Percentiles rank a stretch among this genome's conserved stretches.
These are phyloP conservation scores for Hypoxylon sp. DNA, from an alignment of 2,329 filamentous ascomycete species.

Conservation along the genomic window DNA sequence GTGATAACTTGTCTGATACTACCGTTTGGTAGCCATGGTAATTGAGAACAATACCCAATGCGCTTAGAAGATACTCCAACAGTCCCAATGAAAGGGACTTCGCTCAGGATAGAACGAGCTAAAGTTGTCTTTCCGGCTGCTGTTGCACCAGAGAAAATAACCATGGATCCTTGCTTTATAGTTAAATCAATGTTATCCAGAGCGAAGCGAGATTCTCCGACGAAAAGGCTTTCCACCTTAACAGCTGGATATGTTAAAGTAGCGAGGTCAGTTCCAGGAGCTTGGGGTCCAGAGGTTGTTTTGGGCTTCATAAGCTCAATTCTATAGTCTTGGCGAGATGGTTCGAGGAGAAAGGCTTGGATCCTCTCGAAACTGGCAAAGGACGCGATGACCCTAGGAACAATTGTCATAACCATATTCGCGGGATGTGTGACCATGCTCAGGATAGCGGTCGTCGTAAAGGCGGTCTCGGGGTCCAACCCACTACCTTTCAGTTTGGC, in stretches of 20 bases:
- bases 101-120: slow-evolving; percentile 43
- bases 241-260: background rate
- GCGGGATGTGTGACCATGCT: slow-evolving; percentile 60
- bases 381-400: slow-evolving; percentile 55
- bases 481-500: slow-evolving; percentile 38
- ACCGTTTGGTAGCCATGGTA: slow-evolving; percentile 57
- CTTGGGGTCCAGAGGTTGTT: slow-evolving; percentile 5
- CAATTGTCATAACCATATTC: slow-evolving; percentile 62
- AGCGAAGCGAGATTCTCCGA: slow-evolving; percentile 33
- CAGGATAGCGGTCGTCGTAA: slow-evolving; percentile 59
- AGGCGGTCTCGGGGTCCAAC: slow-evolving; percentile 58
- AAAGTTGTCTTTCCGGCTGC: slow-evolving; percentile 53
- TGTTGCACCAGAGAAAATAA: slow-evolving; percentile 49
- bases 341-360: slow-evolving; percentile 54
- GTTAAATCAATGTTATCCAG: slow-evolving; percentile 49
- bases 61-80: slow-evolving; percentile 49
- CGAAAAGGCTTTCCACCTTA: slow-evolving; percentile 20
- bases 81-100: slow-evolving; percentile 43
- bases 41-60: slow-evolving; percentile 58
- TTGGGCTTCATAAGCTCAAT: slow-evolving; percentile 25
- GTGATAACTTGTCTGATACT: slow-evolving; percentile 56
- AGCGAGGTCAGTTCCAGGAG: background rate
- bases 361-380: slow-evolving; percentile 58
- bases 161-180: slow-evolving; percentile 46
- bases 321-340: slow-evolving; percentile 34